Evolutionary conservation across 2,329 filamentous ascomycete genomes (phyloP), one percentile per base, ranked within the genome.

Genomic region (Amauroascus verrucosus): DNA sequence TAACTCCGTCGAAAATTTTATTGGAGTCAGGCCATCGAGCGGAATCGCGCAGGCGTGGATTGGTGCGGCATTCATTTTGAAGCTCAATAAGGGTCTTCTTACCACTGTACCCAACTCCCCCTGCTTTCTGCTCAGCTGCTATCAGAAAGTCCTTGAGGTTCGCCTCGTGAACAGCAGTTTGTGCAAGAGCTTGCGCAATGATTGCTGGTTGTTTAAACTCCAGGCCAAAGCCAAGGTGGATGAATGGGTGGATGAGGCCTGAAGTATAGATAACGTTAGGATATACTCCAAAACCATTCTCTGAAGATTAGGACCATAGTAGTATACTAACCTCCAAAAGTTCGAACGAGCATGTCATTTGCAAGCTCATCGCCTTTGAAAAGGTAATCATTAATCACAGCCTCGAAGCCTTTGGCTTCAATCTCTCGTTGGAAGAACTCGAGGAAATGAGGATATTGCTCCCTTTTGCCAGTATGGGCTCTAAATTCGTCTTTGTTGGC

Each of bases 131-230:
- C 54, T 73, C 70, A 0, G 63, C 62, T 0, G 61, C 60, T 4
- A 65, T 57, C 26, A 93, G 73, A 56, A 83, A 79, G 0, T 66
- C 58, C 1, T 69, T 71, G 1, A 85, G 38, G n/a, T 41, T 73
- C 41, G 76, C 70, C 6, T 75, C 70, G 63, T 94, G 87, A 1
- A 88, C 79, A 6, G 84, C 81, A 1, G 85, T 76, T 70, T 94
- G 84, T 0, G 89, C 87, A 16, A 95, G 78, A 0, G 75, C 88
- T 69, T 91, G 81, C 5, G 88, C 87, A 26, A 95, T 76, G 55
- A 95, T 82, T 35, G 85, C 85, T 1, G 87, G 87, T 64, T 95
- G 88, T 8, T 77, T 67, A 72, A 88, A 95, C 65, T 95, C 88
- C 33, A 95, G 65, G 3, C 86, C 89, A 64, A 88, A 95, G 47